Conservation (phyloP, 73 alveolate species). For the Tetrahymena thermophila region DNA sequence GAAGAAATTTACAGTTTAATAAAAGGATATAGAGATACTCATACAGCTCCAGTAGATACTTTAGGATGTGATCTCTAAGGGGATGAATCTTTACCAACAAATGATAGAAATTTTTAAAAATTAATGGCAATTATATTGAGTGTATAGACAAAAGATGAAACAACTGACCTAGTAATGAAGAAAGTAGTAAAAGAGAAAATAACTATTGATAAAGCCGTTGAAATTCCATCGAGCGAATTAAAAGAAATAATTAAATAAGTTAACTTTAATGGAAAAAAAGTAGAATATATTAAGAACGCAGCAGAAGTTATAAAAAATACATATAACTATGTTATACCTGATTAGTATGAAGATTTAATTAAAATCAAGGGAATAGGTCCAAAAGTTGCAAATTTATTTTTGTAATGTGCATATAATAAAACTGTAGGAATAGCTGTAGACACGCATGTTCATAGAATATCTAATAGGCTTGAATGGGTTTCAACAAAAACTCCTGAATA, state of each 20-base stretch:
- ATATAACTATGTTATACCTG: conserved; percentile 77
- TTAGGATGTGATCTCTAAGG: conserved; percentile 53
- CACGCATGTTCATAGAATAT: conserved; percentile 90
- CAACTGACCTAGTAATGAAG: conserved; percentile 66
- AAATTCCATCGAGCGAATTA: conserved; percentile 56
- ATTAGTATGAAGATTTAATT: conserved; percentile 47
- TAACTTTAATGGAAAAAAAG: conserved; percentile 77
- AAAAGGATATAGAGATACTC: neutral
- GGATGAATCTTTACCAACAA: conserved; percentile 21
- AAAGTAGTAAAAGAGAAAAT: conserved; percentile 66
- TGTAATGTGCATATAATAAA: conserved; percentile 68
- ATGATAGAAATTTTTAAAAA: conserved; percentile 67
- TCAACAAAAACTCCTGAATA: conserved; percentile 80
- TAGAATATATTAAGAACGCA: conserved; percentile 63
- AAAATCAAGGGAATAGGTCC: conserved; percentile 89
- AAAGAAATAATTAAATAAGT: conserved; percentile 57
- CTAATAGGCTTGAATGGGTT: conserved; percentile 87
- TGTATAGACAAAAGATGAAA: conserved; percentile 84
- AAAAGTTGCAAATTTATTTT: conserved; percentile 75
- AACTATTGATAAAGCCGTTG: conserved; percentile 58
- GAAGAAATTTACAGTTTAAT: neutral
- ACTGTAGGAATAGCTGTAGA: conserved; percentile 93
- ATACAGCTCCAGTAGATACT: conserved; percentile 79
- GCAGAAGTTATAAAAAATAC: conserved; percentile 65
- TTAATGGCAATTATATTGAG: conserved; percentile 83